phyloP scores from a whole-genome alignment of 306 rosid genomes.

The Cercis canadensis region DNA sequence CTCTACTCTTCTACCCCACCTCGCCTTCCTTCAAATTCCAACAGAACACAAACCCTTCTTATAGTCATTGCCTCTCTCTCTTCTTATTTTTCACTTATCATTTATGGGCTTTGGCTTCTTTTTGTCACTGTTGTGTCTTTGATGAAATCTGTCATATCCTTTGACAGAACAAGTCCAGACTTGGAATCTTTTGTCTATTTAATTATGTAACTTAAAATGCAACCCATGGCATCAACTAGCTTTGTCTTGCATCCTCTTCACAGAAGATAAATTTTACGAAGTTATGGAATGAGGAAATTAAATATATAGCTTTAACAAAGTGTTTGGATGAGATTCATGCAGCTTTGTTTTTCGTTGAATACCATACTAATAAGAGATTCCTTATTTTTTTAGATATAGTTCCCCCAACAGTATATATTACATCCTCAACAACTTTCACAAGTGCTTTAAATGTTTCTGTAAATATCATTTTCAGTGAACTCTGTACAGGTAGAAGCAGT shows the following conservation, averaged over 20 bases:
- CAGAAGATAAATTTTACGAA: slow-evolving; percentile 12
- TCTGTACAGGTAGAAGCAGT: too few relatives aligned
- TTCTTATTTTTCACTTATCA: slow-evolving; percentile 9
- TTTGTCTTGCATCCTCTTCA: slow-evolving; percentile 22
- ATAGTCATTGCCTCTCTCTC: too few relatives aligned
- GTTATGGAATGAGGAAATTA: slow-evolving; percentile 9
- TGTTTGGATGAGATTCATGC: slow-evolving; percentile 14
- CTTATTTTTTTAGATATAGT: slow-evolving; percentile 66
- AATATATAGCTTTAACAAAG: slow-evolving; percentile 3
- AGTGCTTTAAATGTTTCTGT: slow-evolving; percentile 60
- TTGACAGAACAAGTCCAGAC: too few relatives aligned
- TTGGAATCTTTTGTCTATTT: too few relatives aligned
- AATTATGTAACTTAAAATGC: too few relatives aligned
- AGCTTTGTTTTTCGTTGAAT: slow-evolving; percentile 9
- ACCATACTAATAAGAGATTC: slow-evolving; percentile 10
- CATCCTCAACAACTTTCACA: slow-evolving; percentile 65
- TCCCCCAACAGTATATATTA: slow-evolving; percentile 81
- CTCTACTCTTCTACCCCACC: too few relatives aligned
- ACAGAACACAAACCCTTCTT: too few relatives aligned
- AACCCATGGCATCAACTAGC: slow-evolving; percentile 20
- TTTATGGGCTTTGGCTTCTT: slow-evolving; percentile 11
- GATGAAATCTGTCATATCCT: too few relatives aligned
- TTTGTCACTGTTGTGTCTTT: background rate
- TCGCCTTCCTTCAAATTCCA: too few relatives aligned
- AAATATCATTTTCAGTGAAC: too few relatives aligned